phyloP scores from a whole-genome alignment of 2,329 filamentous ascomycete genomes.

The Alternaria ventricosa region DNA sequence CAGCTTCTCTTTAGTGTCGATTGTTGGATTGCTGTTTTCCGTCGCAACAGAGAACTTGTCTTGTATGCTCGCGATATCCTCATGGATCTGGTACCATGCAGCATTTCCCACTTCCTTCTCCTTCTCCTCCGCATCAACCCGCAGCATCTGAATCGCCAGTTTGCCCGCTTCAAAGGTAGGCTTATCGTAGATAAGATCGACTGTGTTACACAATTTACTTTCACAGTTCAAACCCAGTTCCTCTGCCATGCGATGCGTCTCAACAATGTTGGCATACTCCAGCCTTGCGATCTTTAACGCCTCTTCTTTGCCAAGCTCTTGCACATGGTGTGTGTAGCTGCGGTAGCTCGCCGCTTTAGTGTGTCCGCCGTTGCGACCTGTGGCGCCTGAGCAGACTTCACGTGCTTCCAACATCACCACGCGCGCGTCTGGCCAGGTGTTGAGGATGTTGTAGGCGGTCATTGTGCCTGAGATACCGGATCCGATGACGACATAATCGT shows the following conservation, averaged over 20 bases:
- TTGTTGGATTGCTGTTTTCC: conserved; percentile 25
- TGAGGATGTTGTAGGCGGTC: conserved; percentile 47
- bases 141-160: conserved; percentile 30
- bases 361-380: conserved; percentile 56
- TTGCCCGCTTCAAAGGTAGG: conserved; percentile 38
- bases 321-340: conserved; percentile 57
- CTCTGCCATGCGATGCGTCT: conserved; percentile 62
- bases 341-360: conserved; percentile 60
- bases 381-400: conserved; percentile 48
- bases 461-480: conserved; percentile 51
- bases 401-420: conserved; percentile 52
- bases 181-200: conserved; percentile 64
- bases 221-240: conserved; percentile 56
- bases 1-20: conserved; percentile 25
- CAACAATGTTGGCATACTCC: conserved; percentile 56
- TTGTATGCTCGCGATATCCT: conserved; percentile 14
- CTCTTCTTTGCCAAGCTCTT: conserved; percentile 55
- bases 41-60: conserved; percentile 25
- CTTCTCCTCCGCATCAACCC: conserved; percentile 26
- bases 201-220: conserved; percentile 58
- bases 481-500: conserved; percentile 49
- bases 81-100: conserved; percentile 39
- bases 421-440: conserved; percentile 10
- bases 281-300: conserved; percentile 55
- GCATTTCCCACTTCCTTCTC: conserved; percentile 32